phyloP scores from a whole-genome alignment of 257 asterid genomes.

The Nicotiana benthamiana region DNA sequence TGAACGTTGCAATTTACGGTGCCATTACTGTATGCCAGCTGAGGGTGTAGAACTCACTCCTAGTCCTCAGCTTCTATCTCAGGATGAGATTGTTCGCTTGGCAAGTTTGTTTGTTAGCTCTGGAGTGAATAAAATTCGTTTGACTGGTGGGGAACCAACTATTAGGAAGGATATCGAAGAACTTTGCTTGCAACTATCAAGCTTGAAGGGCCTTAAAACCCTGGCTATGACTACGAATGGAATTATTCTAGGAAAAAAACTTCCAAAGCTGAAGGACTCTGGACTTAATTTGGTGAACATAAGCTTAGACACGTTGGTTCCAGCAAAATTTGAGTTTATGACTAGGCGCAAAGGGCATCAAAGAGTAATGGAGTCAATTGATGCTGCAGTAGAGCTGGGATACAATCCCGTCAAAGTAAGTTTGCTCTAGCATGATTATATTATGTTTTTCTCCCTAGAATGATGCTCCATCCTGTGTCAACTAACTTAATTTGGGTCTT shows the following conservation, averaged over 20 bases:
- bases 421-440: neutral
- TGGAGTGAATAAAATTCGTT: slow-evolving; percentile 89
- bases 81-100: slow-evolving; percentile 61
- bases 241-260: slow-evolving; percentile 61
- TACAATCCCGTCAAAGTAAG: slow-evolving; percentile 86
- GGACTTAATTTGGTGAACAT: slow-evolving; percentile 78
- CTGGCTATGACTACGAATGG: slow-evolving; percentile 96
- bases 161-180: slow-evolving; percentile 83
- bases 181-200: slow-evolving; percentile 64
- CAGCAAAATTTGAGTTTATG: slow-evolving; percentile 92
- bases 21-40: slow-evolving; percentile 97
- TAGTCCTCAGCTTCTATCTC: slow-evolving; percentile 53
- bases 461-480: neutral
- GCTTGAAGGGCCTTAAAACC: slow-evolving; percentile 59
- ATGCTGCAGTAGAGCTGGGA: slow-evolving; percentile 71
- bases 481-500: neutral
- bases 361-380: slow-evolving; percentile 74
- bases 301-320: slow-evolving; percentile 89
- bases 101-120: slow-evolving; percentile 75
- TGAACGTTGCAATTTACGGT: slow-evolving; percentile 89
- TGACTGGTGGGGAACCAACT: slow-evolving; percentile 96
- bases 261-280: slow-evolving; percentile 65
- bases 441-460: neutral
- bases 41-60: slow-evolving; percentile 89
- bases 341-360: slow-evolving; percentile 90